Percentiles rank a stretch among this genome's conserved stretches.
These are phyloP conservation scores for Trypanosomatidae sp. DNA, from an alignment of 208 protist species.

Conservation along the genomic window DNA sequence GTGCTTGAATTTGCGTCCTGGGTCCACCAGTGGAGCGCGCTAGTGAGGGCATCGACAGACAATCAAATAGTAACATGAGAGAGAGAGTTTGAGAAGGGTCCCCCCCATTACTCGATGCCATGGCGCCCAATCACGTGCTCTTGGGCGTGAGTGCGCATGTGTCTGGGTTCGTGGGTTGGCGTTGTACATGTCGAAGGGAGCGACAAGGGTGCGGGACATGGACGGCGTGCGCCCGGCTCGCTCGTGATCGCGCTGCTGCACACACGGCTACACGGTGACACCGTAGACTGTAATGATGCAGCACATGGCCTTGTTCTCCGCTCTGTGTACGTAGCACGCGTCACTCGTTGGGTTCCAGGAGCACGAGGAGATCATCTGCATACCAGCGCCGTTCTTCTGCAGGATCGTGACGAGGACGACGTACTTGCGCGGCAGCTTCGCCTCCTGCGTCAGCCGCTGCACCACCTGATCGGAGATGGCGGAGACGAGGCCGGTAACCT, in stretches of 20 bases:
- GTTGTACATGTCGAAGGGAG: background rate
- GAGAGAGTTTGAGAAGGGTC: background rate
- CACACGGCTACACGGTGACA: constrained; percentile 44
- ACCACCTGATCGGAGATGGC: constrained; percentile 75
- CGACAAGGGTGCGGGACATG: background rate
- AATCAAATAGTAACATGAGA: background rate
- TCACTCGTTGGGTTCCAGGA: constrained; percentile 91
- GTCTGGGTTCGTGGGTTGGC: background rate
- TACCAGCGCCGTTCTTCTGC: constrained; percentile 89
- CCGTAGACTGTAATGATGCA: constrained; percentile 89
- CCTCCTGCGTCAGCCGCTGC: constrained; percentile 78
- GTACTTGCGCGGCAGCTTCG: constrained; percentile 91
- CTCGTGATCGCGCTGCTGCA: background rate
- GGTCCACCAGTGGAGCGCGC: background rate
- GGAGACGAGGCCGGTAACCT: constrained; percentile 56
- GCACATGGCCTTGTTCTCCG: constrained; percentile 81
- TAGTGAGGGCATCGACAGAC: background rate
- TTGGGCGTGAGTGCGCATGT: background rate
- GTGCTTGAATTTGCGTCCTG: background rate
- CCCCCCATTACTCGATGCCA: background rate
- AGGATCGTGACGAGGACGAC: constrained; percentile 81
- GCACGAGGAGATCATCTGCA: constrained; percentile 80
- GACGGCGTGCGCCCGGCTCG: background rate
- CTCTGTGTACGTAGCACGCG: constrained; percentile 76
- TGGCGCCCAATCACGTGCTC: background rate